Evolutionary conservation across 345 rosid species (phyloP).

Genomic region (Chamaenerion angustifolium): DNA sequence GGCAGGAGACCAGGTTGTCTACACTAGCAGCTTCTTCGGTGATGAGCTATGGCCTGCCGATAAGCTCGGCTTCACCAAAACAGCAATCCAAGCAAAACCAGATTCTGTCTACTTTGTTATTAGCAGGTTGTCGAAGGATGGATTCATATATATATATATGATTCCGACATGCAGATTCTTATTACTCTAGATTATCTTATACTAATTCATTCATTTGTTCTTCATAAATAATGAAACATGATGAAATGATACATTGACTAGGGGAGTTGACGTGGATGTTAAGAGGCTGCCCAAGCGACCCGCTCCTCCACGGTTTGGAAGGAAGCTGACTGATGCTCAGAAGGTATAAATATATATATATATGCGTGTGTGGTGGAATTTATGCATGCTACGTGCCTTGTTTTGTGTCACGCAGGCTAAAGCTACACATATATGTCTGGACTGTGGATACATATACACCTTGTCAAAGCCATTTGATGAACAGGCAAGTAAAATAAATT

Average conservation of each 20-base stretch:
- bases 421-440: conserved; percentile 93
- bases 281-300: conserved; percentile 82
- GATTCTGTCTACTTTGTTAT: conserved; percentile 90
- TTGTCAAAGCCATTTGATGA: conserved; percentile 70
- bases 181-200: too few species aligned
- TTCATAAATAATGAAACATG: too few species aligned
- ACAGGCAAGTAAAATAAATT: conserved; percentile 14
- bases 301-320: conserved; percentile 92
- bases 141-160: too few species aligned
- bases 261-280: conserved; percentile 85
- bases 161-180: too few species aligned
- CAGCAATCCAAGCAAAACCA: conserved; percentile 96
- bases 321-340: conserved; percentile 80
- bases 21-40: conserved; percentile 97
- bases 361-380: neutral
- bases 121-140: too few species aligned
- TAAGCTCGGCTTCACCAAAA: conserved; percentile 91
- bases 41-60: conserved; percentile 99
- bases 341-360: conserved; percentile 25
- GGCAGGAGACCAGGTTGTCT: conserved; percentile 81
- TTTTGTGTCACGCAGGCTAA: conserved; percentile 40
- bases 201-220: too few species aligned
- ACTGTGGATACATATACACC: conserved; percentile 87
- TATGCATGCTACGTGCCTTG: neutral
- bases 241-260: conserved; percentile 5